Evolutionary conservation across 306 rosid species (phyloP).

Genomic region (Potentilla sterilis): DNA sequence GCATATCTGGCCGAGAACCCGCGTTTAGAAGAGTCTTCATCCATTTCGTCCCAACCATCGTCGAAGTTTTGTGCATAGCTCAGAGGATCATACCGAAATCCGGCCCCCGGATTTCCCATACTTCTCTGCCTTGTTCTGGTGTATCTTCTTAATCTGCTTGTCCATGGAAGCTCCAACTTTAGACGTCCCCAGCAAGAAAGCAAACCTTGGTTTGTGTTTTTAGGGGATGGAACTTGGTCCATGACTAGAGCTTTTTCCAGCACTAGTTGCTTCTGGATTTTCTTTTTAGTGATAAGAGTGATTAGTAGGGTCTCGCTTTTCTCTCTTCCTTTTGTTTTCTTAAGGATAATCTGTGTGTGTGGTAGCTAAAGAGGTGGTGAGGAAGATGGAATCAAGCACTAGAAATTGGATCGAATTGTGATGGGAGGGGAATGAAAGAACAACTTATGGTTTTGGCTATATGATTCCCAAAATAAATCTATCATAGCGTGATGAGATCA

Average conservation of each 20-base stretch:
- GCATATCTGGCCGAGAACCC: constrained; percentile 70
- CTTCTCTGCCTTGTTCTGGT: constrained; percentile 8
- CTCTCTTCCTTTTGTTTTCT: not conserved
- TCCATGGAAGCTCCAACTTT: constrained; percentile 62
- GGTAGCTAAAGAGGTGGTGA: constrained; percentile 39
- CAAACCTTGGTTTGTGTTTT: constrained; percentile 26
- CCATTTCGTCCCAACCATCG: constrained; percentile 48
- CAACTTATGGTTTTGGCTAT: not conserved
- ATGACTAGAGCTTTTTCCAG: constrained; percentile 14
- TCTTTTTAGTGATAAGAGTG: not conserved
- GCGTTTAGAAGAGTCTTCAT: constrained; percentile 31
- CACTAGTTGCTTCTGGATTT: not conserved
- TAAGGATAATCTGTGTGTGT: constrained; percentile 29
- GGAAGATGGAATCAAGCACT: not conserved
- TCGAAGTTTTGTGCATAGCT: constrained; percentile 83
- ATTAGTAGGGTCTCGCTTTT: not conserved
- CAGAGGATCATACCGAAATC: constrained; percentile 59
- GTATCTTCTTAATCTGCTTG: constrained; percentile 16
- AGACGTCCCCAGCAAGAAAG: constrained; percentile 63
- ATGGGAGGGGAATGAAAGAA: not conserved
- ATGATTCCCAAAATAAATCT: not conserved
- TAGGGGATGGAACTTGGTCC: constrained; percentile 46
- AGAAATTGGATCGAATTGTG: not conserved
- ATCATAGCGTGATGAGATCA: not conserved
- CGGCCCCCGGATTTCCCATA: constrained; percentile 28